Evolutionary conservation across 2,329 filamentous ascomycete species (phyloP).

Genomic region (Aspergillus vadensis): DNA sequence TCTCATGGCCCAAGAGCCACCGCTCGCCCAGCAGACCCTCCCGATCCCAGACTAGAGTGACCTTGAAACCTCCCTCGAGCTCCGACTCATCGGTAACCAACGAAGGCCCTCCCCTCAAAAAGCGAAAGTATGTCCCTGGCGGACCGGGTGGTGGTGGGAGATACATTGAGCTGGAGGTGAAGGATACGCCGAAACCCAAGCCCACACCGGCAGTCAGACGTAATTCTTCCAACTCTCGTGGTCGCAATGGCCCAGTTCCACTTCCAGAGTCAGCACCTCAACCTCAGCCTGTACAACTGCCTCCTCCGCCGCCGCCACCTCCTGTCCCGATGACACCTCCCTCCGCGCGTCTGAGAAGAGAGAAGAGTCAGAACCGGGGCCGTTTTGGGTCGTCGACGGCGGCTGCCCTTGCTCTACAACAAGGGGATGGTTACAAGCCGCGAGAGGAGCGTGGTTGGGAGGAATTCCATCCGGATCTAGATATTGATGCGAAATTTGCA

Average conservation of each 20-base stretch:
- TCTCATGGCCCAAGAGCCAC: constrained; percentile 30
- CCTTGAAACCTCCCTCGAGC: constrained; percentile 34
- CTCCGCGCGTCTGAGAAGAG: constrained; percentile 44
- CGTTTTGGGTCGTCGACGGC: constrained; percentile 81
- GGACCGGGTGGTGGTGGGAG: constrained; percentile 83
- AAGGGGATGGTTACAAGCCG: constrained; percentile 95
- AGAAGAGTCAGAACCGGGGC: constrained; percentile 55
- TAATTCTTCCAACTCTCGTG: constrained; percentile 52
- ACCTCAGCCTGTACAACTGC: constrained; percentile 23
- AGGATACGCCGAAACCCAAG: constrained; percentile 50
- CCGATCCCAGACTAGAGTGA: constrained; percentile 34
- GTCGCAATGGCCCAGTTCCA: constrained; percentile 48
- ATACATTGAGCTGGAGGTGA: constrained; percentile 73
- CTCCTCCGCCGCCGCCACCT: constrained; percentile 31
- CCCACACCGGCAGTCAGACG: constrained; percentile 35
- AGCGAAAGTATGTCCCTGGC: constrained; percentile 78
- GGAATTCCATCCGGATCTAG: constrained; percentile 93
- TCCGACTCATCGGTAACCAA: constrained; percentile 29
- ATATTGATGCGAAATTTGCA: constrained; percentile 79
- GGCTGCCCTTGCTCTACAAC: constrained; percentile 82
- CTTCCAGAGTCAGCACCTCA: constrained; percentile 12
- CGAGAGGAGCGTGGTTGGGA: constrained; percentile 96
- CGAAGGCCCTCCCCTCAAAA: constrained; percentile 67
- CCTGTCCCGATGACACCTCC: constrained; percentile 41
- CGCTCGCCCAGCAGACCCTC: constrained; percentile 30